These are phyloP conservation scores for Neophaeococcomyces aloes DNA, from an alignment of 2,329 filamentous ascomycete genomes.

Conservation along the genomic window DNA sequence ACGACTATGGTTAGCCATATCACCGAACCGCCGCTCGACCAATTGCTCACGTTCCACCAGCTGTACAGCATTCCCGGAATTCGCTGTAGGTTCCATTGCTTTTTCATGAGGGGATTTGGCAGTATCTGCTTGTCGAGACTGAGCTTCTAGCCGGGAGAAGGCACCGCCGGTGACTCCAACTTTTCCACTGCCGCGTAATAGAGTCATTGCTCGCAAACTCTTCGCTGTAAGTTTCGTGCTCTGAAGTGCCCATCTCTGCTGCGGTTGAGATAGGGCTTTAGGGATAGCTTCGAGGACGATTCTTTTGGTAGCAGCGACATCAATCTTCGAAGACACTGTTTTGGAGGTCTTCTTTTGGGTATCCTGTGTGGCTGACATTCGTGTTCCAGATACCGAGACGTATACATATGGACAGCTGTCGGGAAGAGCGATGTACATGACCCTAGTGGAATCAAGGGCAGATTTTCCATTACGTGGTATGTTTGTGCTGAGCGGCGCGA, in stretches of 20 bases:
- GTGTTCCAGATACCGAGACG: constrained; percentile 41
- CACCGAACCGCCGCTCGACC: constrained; percentile 16
- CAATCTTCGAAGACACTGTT: constrained; percentile 11
- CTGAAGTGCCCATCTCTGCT: constrained; percentile 59
- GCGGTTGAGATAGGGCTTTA: constrained; percentile 66
- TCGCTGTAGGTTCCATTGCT: neutral
- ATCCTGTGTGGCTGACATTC: constrained; percentile 24
- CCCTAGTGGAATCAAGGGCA: constrained; percentile 52
- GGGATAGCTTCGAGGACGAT: constrained; percentile 70
- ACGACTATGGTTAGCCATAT: constrained; percentile 10
- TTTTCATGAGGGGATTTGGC: constrained; percentile 25
- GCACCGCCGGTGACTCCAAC: constrained; percentile 64
- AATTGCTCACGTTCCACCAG: neutral
- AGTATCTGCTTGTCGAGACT: constrained; percentile 23
- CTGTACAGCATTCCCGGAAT: constrained; percentile 7
- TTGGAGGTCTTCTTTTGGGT: constrained; percentile 8
- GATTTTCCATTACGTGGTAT: constrained; percentile 29
- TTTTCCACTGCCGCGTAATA: constrained; percentile 57
- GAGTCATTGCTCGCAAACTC: constrained; percentile 59
- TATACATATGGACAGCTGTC: constrained; percentile 69
- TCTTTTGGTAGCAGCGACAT: constrained; percentile 25
- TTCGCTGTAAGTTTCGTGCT: constrained; percentile 59
- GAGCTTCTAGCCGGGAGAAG: constrained; percentile 56
- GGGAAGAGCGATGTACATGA: constrained; percentile 72
- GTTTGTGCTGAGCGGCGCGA: constrained; percentile 40